Evolutionary conservation across 2,329 filamentous ascomycete genomes (phyloP), one percentile per base, ranked within the genome.

Genomic region (Ophiostoma novo-ulmi): DNA sequence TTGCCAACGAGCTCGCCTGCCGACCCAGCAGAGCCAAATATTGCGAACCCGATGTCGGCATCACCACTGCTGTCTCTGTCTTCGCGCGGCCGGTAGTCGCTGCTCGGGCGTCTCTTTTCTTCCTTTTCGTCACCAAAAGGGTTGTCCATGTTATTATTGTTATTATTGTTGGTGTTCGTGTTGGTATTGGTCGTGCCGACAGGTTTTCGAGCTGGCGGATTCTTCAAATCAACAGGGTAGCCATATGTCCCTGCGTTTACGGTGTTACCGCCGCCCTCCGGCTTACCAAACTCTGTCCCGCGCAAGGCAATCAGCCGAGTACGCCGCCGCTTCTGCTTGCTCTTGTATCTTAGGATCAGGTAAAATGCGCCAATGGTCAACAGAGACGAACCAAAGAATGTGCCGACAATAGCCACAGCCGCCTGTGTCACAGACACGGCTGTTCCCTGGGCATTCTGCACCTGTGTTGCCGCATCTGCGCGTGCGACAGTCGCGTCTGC

Each of bases 391-490:
- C 79, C 81, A 68, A 82, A 75, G 44, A 82, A 79, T 67, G 79
- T 80, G 17, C 79, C 81, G 4, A 82, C 79, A 22, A 83, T 79
- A 11, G 80, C 81, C 5, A 82, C 72, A 0, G 81, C 80, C 0
- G 78, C 78, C 75, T 82, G 80, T 0, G 80, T 82, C 20, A 79
- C 79, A 2, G 80, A 81, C 1, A 82, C 77, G 3, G 80, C 80
- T 3, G 79, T 75, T 22, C 77, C 79, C 69, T 81, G 80, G 0
- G 80, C 78, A 20, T 78, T 75, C 22, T 77, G 74, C 20, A 80
- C 75, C 55, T 78, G 76, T 2, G 70, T 70, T 39, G 75, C 75
- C 6, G 78, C 79, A n/a, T 79, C 75, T 58, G 75, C 73, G 73
- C 76, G 75, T 7, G 77, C 75, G 7, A 75, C 69, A 1, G 77